Evolutionary conservation across 2,329 filamentous ascomycete species (phyloP), one percentile per base, ranked within the genome.

Genomic region (Colletotrichum sp.): DNA sequence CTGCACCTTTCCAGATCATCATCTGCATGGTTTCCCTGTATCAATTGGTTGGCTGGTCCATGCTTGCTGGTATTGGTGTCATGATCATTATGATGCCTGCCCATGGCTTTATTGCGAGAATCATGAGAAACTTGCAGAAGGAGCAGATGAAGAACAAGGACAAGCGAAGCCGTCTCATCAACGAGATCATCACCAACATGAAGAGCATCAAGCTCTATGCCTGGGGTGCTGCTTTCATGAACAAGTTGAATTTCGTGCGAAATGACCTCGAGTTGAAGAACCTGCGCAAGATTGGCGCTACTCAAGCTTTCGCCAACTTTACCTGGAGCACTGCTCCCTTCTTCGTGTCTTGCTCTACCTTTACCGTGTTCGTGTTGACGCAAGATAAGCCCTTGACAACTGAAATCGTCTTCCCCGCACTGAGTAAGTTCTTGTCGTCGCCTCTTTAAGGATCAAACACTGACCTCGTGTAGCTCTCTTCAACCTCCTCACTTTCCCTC

Each of bases 121-220:
- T 98, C 80, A 98, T 98, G 95, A 98, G 98, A 87, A 95, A 91
- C 59, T 87, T 99, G 80, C 98, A 99, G 83, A 98, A 99, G 85
- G 90, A 93, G 78, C 97, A 99, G 87, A 99, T 99, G 97, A 98
- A 98, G 89, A 99, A 99, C 88, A 99, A 99, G 87, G 97, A 99
- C 81, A 91, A 96, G 52, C 92, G 97, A 82, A 98, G 96, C 63
- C 92, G 96, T 66, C 87, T 99, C 75, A 98, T 99, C 89, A 98
- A 96, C 8, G 97, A 99, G 85, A 99, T 99, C 79, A 89, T 99
- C 82, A 98, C 98, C 89, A 99, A 99, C 86, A 99, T 99, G 95
- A 99, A 99, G 89, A 98, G 96, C 83, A 97, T 99, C 88, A 99
- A 99, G 87, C 91, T 99, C 24, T 99, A 98, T 84, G 97, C 97